Evolutionary conservation across 495 filamentous ascomycete genomes (phyloP).

Genomic region (Darksidea phi): DNA sequence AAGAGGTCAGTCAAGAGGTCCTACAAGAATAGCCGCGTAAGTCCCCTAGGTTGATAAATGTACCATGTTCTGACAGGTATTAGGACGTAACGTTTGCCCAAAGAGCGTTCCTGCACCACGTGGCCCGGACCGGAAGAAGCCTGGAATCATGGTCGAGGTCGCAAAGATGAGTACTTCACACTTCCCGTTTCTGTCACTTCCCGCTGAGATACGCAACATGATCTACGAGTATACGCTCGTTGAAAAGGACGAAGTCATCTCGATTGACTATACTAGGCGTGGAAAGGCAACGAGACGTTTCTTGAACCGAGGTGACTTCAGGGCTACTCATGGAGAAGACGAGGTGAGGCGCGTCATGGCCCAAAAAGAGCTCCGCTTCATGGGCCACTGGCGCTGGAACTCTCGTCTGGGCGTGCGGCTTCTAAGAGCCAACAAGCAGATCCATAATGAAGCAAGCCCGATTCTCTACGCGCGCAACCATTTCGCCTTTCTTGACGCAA

Average conservation of each 20-base stretch:
- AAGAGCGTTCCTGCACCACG: no score
- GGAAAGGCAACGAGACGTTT: neutral
- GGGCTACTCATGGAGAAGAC: neutral
- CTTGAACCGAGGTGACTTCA: neutral
- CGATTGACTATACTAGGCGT: neutral
- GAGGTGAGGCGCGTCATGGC: neutral
- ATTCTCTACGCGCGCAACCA: conserved; percentile 36
- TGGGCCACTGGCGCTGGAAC: neutral
- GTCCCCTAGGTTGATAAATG: no score
- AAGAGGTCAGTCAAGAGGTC: no score
- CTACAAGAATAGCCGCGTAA: no score
- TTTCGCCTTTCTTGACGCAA: conserved; percentile 2
- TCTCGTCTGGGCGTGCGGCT: neutral
- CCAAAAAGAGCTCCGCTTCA: neutral
- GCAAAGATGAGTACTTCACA: neutral
- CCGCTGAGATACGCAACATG: neutral
- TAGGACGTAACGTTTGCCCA: no score
- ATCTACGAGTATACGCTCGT: conserved; percentile 4
- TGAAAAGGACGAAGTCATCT: neutral
- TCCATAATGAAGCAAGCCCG: conserved; percentile 35
- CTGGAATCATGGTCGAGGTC: no score
- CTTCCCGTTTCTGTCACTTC: neutral
- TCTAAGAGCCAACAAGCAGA: conserved; percentile 27
- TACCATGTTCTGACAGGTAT: no score
- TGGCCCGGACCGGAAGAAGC: no score